Evolutionary conservation across 129 eudicot species (phyloP).

Genomic region (Flaveria linearis): DNA sequence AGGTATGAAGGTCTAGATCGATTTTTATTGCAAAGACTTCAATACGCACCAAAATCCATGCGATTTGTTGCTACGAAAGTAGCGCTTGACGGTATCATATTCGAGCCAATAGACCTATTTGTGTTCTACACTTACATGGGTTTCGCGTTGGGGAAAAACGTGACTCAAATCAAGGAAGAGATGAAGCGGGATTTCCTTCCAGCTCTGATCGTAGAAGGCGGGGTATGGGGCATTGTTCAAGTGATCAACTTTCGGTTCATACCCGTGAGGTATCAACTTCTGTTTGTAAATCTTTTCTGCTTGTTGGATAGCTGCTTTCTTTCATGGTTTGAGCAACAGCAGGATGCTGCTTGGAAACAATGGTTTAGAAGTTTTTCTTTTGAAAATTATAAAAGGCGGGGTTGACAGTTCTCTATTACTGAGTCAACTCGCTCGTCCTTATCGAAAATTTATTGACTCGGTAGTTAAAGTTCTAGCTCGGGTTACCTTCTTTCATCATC

Average conservation of each 20-base stretch:
- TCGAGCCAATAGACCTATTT: conserved; percentile 86
- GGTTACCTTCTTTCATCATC: conserved; percentile 8
- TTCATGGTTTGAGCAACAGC: conserved; percentile 94
- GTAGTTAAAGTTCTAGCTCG: conserved; percentile 20
- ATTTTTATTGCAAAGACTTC: conserved; percentile 49
- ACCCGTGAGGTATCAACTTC: conserved; percentile 85
- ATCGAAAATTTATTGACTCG: neutral
- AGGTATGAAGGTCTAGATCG: conserved; percentile 79
- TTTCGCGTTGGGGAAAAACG: conserved; percentile 66
- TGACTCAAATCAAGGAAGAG: conserved; percentile 73
- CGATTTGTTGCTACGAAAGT: conserved; percentile 84
- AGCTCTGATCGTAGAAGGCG: conserved; percentile 78
- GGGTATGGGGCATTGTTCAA: conserved; percentile 83
- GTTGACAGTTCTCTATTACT: neutral
- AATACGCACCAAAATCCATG: conserved; percentile 64
- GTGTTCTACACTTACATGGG: conserved; percentile 97
- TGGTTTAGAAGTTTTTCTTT: conserved; percentile 54
- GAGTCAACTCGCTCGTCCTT: conserved; percentile 19
- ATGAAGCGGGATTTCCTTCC: conserved; percentile 83
- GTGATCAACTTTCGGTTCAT: conserved; percentile 76
- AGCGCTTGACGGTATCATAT: conserved; percentile 75
- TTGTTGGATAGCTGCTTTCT: conserved; percentile 71
- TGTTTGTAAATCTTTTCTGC: conserved; percentile 90
- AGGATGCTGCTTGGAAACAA: conserved; percentile 94
- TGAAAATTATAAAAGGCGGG: conserved; percentile 47